Base-by-base conservation (phyloP, 2,329 filamentous ascomycete species). In the Colletotrichum sp. region DNA sequence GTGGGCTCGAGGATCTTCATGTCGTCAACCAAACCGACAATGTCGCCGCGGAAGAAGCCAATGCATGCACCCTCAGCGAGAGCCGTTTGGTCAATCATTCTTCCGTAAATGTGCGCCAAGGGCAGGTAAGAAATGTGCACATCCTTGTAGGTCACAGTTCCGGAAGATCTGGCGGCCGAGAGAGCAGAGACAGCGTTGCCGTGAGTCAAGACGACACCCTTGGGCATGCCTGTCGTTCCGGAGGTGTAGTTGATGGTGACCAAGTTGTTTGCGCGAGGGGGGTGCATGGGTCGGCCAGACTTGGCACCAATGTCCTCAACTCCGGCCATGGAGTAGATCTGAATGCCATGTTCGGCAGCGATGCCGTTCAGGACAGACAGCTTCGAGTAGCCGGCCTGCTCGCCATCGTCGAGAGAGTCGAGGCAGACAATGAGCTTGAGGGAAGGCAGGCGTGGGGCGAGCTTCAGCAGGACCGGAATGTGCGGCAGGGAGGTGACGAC, bases 1-100 rank as follows among this genome's bases (percentile, higher is more conserved):
- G 94, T 97, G 0, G 97, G 97, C 75, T 93, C 92, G 72, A 99
- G 89, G 52, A 95, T 84, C 88, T 99, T 98, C 86, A 99, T 86
- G 82, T 99, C 97, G 75, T 99, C 97, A 1, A 98, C 93, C 21
- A 99, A 88, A 78, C 95, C 94, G 15, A 94, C 83, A 77, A 98
- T 93, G 82, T 98, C 95, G 71, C 97, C 97, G 80, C 97, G 95
- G 90, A 98, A 99, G 85, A 96, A 99, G 15, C 96, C 97, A 80
- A 98, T 93, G 10, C 92, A 88, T 39, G 91, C 92, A 71, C 95
- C 96, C 68, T 91, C 89, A 81, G 94, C 92, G 18, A 98, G 88
- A 16, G 92, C 91, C 5, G 89, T 88, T 83, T 98, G 94, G 83
- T 99, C 97, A 55, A 93, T 89, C 79, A 98, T 89, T 71, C 97